phyloP scores from a whole-genome alignment of 1,284 basidiomycete genomes.

The Trichosporon coremiiforme region DNA sequence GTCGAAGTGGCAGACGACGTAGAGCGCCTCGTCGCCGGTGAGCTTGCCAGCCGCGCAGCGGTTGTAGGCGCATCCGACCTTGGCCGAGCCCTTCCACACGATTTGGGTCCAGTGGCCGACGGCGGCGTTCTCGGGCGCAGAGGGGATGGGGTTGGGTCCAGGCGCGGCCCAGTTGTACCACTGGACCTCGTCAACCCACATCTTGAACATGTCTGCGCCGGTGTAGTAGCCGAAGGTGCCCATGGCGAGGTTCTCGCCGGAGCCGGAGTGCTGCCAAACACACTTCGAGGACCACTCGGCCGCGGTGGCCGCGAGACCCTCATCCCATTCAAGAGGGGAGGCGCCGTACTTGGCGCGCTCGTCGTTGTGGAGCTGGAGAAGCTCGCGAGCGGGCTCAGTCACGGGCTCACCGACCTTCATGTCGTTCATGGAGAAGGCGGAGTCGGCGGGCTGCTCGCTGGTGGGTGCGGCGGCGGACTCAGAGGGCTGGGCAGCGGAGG shows the following conservation, averaged over 20 bases:
- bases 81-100: slow-evolving; percentile 51
- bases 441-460: slow-evolving; percentile 12
- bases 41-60: slow-evolving; percentile 38
- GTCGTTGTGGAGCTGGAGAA: slow-evolving; percentile 45
- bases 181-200: slow-evolving; percentile 47
- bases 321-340: slow-evolving; percentile 22
- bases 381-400: slow-evolving; percentile 16
- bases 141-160: slow-evolving; percentile 15
- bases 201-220: slow-evolving; percentile 37
- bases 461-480: slow-evolving; percentile 15
- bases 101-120: slow-evolving; percentile 52
- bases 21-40: slow-evolving; percentile 26
- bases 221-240: slow-evolving; percentile 39
- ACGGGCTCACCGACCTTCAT: slow-evolving; percentile 17
- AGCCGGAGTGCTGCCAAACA: slow-evolving; percentile 13
- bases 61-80: slow-evolving; percentile 46
- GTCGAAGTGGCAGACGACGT: slow-evolving; percentile 39
- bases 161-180: slow-evolving; percentile 39
- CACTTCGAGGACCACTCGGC: slow-evolving; percentile 23
- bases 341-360: slow-evolving; percentile 42
- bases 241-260: slow-evolving; percentile 35
- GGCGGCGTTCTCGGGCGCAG: not conserved
- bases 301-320: slow-evolving; percentile 22
- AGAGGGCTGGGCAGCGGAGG: slow-evolving; percentile 31
- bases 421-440: not conserved